phyloP scores from a whole-genome alignment of 176 grass and related monocot species.

The Tuctoria greenei region DNA sequence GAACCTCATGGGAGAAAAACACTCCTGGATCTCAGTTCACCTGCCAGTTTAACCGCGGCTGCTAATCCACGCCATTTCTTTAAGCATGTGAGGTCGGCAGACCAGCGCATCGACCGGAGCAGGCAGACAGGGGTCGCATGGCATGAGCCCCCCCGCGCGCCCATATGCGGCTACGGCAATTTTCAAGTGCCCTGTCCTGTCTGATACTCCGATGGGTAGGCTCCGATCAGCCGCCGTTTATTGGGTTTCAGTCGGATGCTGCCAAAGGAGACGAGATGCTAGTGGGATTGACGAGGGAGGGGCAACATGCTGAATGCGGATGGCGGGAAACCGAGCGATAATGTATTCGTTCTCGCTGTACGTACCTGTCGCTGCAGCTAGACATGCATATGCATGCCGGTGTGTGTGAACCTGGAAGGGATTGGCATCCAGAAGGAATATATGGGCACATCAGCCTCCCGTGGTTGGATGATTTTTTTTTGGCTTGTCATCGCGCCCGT shows the following conservation, averaged over 20 bases:
- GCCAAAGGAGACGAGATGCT: constrained; percentile 10
- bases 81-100: constrained; percentile 36
- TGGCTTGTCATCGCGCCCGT: neutral
- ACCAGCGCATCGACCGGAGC: constrained; percentile 9
- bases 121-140: constrained; percentile 25
- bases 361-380: constrained; percentile 24
- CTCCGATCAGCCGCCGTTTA: neutral
- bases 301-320: constrained; percentile 28
- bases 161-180: constrained; percentile 25
- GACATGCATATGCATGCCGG: constrained; percentile 17
- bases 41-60: neutral
- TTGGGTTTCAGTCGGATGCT: neutral
- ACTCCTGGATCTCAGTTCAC: constrained; percentile 12
- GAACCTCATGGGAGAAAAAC: constrained; percentile 31
- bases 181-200: constrained; percentile 23
- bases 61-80: neutral
- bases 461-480: constrained; percentile 20
- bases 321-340: constrained; percentile 6
- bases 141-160: neutral
- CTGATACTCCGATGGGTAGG: neutral
- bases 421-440: constrained; percentile 19
- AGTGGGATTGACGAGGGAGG: constrained; percentile 10
- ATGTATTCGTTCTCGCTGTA: constrained; percentile 1
- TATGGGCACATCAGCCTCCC: constrained; percentile 14
- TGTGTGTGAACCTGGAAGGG: constrained; percentile 30